phyloP scores from a whole-genome alignment of 2,329 filamentous ascomycete species.

The Fusarium brevicatenulatum region DNA sequence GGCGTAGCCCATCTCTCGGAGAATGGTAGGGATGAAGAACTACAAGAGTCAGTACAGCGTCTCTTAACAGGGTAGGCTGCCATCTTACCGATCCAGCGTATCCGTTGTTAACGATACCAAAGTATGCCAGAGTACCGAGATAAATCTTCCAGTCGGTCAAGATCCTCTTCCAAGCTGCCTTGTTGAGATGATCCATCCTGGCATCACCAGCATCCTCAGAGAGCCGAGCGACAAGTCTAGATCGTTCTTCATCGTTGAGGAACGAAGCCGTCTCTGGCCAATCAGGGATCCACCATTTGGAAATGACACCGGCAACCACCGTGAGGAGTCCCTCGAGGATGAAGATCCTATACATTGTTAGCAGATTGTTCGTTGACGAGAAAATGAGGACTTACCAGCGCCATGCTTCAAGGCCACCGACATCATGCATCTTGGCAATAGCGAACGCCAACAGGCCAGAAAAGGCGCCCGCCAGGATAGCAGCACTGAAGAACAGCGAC shows the following conservation, averaged over 20 bases:
- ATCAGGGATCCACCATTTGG: constrained; percentile 80
- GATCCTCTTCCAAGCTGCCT: constrained; percentile 64
- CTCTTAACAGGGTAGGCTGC: accelerated
- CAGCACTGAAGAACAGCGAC: constrained; percentile 4
- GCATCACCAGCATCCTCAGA: constrained; percentile 40
- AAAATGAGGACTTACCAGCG: background rate
- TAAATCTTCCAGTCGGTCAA: constrained; percentile 67
- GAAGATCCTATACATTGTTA: constrained; percentile 60
- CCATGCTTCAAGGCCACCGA: constrained; percentile 6
- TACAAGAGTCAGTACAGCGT: accelerated
- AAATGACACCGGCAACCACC: constrained; percentile 70
- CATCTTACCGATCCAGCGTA: constrained; percentile 59
- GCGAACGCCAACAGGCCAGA: constrained; percentile 3
- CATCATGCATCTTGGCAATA: constrained; percentile 8
- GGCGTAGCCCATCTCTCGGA: constrained; percentile 66
- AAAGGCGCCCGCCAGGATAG: background rate
- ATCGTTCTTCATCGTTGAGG: constrained; percentile 75
- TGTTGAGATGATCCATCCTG: constrained; percentile 44
- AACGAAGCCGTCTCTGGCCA: constrained; percentile 78
- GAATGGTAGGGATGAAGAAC: constrained; percentile 71
- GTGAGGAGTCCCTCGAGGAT: constrained; percentile 77
- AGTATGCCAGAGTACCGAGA: background rate
- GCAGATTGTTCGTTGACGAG: too few species aligned
- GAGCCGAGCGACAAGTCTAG: constrained; percentile 75
- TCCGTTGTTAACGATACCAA: constrained; percentile 61